These are phyloP conservation scores for Leersia perrieri DNA, from an alignment of 176 grass and related monocot species.

Conservation along the genomic window DNA sequence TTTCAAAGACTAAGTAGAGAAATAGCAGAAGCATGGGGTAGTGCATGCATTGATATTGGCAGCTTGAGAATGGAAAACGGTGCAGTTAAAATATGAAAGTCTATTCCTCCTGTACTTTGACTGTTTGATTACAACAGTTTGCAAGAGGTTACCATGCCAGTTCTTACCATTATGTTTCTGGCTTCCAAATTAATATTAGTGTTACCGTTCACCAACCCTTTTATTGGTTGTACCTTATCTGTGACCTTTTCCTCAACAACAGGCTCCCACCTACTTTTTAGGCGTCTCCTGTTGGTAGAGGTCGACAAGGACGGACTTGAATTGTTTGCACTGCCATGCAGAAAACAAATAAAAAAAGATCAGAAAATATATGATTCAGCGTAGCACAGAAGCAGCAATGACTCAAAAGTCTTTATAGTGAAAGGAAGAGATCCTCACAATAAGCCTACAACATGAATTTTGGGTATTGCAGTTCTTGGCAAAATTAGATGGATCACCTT, in stretches of 20 bases:
- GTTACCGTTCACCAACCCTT: constrained; percentile 33
- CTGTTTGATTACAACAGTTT: neutral
- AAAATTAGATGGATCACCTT: neutral
- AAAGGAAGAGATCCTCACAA: neutral
- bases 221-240: constrained; percentile 53
- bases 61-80: neutral
- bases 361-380: neutral
- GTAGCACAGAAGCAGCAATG: constrained; percentile 23
- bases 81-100: neutral
- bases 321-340: constrained; percentile 45
- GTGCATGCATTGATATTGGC: neutral
- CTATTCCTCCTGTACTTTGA: neutral
- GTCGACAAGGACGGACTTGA: constrained; percentile 40
- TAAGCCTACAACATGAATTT: constrained; percentile 7
- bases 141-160: constrained; percentile 2
- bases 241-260: constrained; percentile 53
- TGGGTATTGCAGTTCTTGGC: neutral
- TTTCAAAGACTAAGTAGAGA: neutral
- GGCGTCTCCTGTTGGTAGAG: constrained; percentile 49
- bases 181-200: constrained; percentile 44
- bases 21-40: neutral
- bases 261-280: constrained; percentile 95
- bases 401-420: neutral
- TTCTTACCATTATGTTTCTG: constrained; percentile 52
- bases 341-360: constrained; percentile 21